Evolutionary conservation across 495 filamentous ascomycete genomes (phyloP).

Genomic region (Penicillium paxilli): DNA sequence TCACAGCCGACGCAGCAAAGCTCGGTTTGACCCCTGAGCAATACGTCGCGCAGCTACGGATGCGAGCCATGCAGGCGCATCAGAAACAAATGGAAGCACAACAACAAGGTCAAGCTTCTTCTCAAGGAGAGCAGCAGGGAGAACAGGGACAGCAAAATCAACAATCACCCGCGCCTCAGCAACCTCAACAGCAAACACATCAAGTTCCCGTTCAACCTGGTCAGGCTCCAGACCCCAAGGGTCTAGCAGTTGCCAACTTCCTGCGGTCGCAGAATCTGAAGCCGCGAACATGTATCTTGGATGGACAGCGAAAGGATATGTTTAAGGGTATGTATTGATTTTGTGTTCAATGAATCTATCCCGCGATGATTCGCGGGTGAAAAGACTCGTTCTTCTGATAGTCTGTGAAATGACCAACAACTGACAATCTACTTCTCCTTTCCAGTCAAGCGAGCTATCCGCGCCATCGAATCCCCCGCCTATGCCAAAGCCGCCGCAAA

Average conservation of each 20-base stretch:
- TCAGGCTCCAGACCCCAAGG: conserved; percentile 78
- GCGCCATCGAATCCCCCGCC: conserved; percentile 84
- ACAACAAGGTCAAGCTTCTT: conserved; percentile 43
- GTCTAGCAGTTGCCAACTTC: conserved; percentile 87
- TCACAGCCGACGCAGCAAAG: conserved; percentile 65
- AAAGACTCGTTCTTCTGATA: too few relatives aligned
- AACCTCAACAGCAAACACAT: conserved; percentile 42
- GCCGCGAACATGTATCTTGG: conserved; percentile 85
- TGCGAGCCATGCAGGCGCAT: conserved; percentile 58
- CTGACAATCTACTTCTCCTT: background rate
- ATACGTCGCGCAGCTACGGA: conserved; percentile 64
- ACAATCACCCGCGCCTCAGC: conserved; percentile 31
- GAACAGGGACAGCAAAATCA: conserved; percentile 42
- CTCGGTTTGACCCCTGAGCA: conserved; percentile 61
- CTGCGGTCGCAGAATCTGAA: conserved; percentile 84
- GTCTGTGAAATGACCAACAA: background rate
- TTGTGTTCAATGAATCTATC: too few relatives aligned
- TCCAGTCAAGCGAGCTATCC: conserved; percentile 92
- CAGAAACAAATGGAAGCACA: conserved; percentile 46
- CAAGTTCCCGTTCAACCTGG: conserved; percentile 63
- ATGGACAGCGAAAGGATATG: conserved; percentile 97
- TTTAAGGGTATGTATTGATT: conserved; percentile 86
- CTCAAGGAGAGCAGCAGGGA: conserved; percentile 47
- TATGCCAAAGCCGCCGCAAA: conserved; percentile 78
- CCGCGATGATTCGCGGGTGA: too few relatives aligned